Conservation (phyloP, 2,329 filamentous ascomycete genomes). For the Ophiocordyceps robertsii region DNA sequence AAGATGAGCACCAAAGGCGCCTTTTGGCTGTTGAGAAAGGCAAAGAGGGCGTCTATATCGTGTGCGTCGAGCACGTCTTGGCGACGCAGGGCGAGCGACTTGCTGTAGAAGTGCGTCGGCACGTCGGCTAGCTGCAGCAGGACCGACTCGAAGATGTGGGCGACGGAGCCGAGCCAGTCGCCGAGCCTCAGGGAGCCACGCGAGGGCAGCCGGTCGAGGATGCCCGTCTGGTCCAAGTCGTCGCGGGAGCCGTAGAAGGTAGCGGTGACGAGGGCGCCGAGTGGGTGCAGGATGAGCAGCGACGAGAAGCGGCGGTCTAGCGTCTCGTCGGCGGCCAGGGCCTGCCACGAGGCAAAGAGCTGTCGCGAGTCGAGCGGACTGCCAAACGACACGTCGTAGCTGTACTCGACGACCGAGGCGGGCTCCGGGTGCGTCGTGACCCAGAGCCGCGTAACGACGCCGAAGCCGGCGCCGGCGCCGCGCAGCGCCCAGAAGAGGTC, state of each 20-base stretch:
- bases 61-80: constrained; percentile 32
- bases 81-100: constrained; percentile 38
- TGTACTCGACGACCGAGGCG: constrained; percentile 40
- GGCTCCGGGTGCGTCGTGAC: constrained; percentile 43
- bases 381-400: constrained; percentile 38
- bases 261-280: constrained; percentile 42
- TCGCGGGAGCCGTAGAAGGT: constrained; percentile 46
- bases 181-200: constrained; percentile 29
- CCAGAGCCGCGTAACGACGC: constrained; percentile 42
- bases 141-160: constrained; percentile 34
- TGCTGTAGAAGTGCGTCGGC: constrained; percentile 40
- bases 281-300: constrained; percentile 38
- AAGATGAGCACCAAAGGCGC: constrained; percentile 40
- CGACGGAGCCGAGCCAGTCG: constrained; percentile 50
- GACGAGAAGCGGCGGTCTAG: constrained; percentile 46
- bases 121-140: constrained; percentile 32
- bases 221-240: constrained; percentile 40
- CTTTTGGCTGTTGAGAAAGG: constrained; percentile 30
- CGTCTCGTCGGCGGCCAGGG: constrained; percentile 35
- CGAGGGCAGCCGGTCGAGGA: constrained; percentile 31
- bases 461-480: constrained; percentile 42
- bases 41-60: constrained; percentile 34
- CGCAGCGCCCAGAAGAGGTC: constrained; percentile 45
- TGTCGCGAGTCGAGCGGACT: constrained; percentile 31
- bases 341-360: constrained; percentile 44